Evolutionary conservation across 2,329 filamentous ascomycete genomes (phyloP).

Genomic region (Thermoascus crustaceus): DNA sequence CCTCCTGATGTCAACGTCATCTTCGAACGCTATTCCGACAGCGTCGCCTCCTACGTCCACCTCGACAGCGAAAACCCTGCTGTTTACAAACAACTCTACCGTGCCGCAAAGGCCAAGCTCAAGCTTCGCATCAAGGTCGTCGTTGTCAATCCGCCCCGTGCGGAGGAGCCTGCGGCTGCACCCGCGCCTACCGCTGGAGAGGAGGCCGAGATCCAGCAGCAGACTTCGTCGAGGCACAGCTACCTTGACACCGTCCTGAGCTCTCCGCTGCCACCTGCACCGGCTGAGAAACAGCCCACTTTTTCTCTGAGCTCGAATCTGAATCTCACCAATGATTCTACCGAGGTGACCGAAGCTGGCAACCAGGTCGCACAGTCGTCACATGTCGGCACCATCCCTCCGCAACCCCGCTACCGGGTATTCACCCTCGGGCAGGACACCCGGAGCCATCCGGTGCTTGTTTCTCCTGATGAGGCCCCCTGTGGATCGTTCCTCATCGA

Average conservation of each 20-base stretch:
- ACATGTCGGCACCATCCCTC: conserved; percentile 4
- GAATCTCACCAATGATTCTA: conserved; percentile 6
- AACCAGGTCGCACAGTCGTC: conserved; percentile 7
- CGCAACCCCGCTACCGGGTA: conserved; percentile 16
- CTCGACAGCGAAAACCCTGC: conserved; percentile 69
- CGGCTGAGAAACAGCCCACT: conserved; percentile 4
- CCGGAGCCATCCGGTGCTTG: conserved; percentile 22
- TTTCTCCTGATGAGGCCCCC: conserved; percentile 26
- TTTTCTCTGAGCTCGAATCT: no score
- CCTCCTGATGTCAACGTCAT: conserved; percentile 53
- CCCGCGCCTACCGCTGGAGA: conserved; percentile 6
- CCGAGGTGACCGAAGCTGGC: conserved; percentile 5
- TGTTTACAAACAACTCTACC: conserved; percentile 94
- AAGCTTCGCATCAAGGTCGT: conserved; percentile 85
- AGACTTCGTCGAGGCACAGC: conserved; percentile 22
- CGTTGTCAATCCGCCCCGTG: conserved; percentile 25
- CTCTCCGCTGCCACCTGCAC: conserved; percentile 14
- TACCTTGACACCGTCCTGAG: conserved; percentile 38
- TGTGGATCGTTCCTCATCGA: conserved; percentile 66
- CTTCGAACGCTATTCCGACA: conserved; percentile 94
- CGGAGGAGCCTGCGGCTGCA: conserved; percentile 5
- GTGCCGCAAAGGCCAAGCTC: conserved; percentile 94
- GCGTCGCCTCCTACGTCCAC: conserved; percentile 68
- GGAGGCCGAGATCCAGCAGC: conserved; percentile 8
- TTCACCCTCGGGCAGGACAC: conserved; percentile 22